Percentiles rank a stretch among this genome's conserved stretches.
Conservation (phyloP, 2,329 filamentous ascomycete genomes). For the Beauveria pseudobassiana region DNA sequence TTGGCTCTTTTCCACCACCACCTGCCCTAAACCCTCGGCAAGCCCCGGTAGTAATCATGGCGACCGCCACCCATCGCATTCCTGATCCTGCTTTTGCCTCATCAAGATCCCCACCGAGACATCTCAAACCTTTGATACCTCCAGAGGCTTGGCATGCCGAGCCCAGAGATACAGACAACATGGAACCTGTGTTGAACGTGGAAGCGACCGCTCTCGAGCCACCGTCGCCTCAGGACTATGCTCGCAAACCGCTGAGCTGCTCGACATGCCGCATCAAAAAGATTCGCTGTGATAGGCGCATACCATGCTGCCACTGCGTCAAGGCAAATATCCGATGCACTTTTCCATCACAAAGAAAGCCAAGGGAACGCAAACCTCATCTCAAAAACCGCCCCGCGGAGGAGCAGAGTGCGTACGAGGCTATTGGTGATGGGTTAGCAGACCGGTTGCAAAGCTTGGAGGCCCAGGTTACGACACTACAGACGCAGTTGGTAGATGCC, state of each 20-base stretch:
- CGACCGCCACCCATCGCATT: not conserved
- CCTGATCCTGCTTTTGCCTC: not conserved
- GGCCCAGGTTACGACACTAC: not conserved
- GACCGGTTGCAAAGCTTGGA: not conserved
- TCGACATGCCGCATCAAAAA: slow-evolving; percentile 7
- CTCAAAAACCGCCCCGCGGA: not conserved
- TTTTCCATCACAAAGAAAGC: not conserved
- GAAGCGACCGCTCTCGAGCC: not conserved
- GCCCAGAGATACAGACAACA: not conserved
- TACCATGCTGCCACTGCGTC: slow-evolving; percentile 5
- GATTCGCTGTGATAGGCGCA: slow-evolving; percentile 6
- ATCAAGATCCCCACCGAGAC: not conserved
- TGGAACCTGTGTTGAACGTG: not conserved
- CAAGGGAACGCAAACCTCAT: slow-evolving; percentile 2
- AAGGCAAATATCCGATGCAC: slow-evolving; percentile 6
- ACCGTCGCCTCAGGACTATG: not conserved
- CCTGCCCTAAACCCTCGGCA: not conserved
- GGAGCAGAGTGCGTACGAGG: not conserved
- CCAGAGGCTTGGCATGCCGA: no score
- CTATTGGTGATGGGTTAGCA: not conserved
- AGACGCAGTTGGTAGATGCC: not conserved
- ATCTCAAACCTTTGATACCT: no score
- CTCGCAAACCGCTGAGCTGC: slow-evolving; percentile 3
- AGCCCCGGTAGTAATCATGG: not conserved
- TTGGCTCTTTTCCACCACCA: not conserved